Base-by-base conservation (phyloP, 2,329 filamentous ascomycete species). In the Colletotrichum sp. region DNA sequence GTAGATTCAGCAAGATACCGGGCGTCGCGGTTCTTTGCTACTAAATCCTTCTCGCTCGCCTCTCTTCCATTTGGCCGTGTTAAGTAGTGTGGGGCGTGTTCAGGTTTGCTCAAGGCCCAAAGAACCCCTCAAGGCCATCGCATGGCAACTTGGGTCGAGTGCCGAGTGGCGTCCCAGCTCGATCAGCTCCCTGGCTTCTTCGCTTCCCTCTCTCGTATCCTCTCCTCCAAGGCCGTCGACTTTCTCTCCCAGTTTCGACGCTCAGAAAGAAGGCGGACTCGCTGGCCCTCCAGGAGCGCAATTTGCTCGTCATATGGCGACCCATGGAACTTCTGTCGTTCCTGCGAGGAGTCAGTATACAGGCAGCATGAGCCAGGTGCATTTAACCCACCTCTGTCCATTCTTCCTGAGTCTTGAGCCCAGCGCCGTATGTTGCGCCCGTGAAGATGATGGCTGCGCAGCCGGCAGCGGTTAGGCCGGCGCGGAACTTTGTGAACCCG, bases 371-470 rank as follows among this genome's bases (percentile, higher is more conserved):
- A 49, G 10, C 26, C 28, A 34, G 24, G n/a, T 21, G n/a, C 52
- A 52, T 6, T 10, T 8, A 16, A 77, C 80, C 52, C 75, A 89
- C 88, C 79, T 87, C 81, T 77, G 84, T 82, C 78, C 85, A 88
- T 77, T 90, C 87, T 74, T 86, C 83, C 75, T 89, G 86, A 64
- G 85, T 85, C 82, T 89, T 90, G 62, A 90, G 80, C 62, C 87
- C 86, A 8, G 88, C 89, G 68, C 89, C 89, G 72, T 89, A 89
- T 63, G 88, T 83, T 60, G 86, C 81, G 74, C 88, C 88, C 36
- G 88, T 87, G 75, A 86, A 83, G 76, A 88, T 85, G 72, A 89
- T 85, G 75, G 87, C 87, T 5, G 85, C 86, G 76, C 89, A 85
- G 39, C 87, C 88, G 39, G 81, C 84, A n/a, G 88, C 88, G 71